Conservation (phyloP, 805 yeast genomes). For the Debaryomyces maramus region DNA sequence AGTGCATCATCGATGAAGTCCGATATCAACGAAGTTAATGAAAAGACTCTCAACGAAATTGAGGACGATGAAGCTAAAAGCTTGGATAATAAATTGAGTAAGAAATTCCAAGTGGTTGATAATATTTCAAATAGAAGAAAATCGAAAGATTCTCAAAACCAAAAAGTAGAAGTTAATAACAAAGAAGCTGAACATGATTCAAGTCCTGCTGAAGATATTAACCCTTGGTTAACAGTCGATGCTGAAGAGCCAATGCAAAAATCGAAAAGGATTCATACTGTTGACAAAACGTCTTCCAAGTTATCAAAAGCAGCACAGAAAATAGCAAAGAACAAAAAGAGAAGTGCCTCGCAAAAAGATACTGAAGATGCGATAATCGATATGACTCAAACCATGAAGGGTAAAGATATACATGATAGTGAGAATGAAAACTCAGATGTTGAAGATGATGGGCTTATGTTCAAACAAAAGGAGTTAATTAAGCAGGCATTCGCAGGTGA, state of each 20-base stretch:
- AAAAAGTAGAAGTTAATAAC: constrained; percentile 14
- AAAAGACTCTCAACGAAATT: constrained; percentile 43
- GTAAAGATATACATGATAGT: constrained; percentile 48
- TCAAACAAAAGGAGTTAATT: constrained; percentile 79
- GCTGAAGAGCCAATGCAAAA: constrained; percentile 21
- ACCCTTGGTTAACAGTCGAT: constrained; percentile 38
- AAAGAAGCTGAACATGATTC: constrained; percentile 5
- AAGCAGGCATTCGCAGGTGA: constrained; percentile 97
- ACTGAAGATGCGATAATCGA: constrained; percentile 46
- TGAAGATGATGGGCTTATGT: constrained; percentile 47
- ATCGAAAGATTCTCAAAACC: constrained; percentile 10
- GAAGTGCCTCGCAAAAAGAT: constrained; percentile 30
- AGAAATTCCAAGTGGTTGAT: constrained; percentile 20
- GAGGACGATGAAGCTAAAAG: constrained; percentile 51
- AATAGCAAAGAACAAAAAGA: constrained; percentile 36
- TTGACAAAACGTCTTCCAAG: constrained; percentile 39
- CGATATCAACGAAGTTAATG: constrained; percentile 34
- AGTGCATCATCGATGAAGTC: constrained; percentile 43
- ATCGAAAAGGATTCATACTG: constrained; percentile 28
- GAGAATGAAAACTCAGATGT: constrained; percentile 40
- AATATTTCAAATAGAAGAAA: constrained; percentile 4
- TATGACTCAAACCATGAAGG: constrained; percentile 53
- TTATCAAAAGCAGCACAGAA: constrained; percentile 41
- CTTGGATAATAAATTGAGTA: constrained; percentile 41
- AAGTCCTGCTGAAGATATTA: constrained; percentile 18